These are phyloP conservation scores for Myxozyma neotropica DNA, from an alignment of 805 yeast genomes.

Conservation along the genomic window DNA sequence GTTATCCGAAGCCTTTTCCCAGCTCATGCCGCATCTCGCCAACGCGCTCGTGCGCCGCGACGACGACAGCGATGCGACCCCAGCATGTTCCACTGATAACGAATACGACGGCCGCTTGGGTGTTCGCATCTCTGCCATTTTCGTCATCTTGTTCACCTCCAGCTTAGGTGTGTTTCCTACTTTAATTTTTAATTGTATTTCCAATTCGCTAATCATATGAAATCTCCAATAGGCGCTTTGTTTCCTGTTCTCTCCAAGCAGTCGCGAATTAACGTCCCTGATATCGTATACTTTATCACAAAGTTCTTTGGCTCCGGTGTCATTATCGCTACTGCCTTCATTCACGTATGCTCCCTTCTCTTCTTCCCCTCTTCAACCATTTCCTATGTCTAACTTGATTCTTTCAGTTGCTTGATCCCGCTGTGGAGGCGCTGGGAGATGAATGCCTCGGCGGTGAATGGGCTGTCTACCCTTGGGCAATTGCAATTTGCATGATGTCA, in stretches of 20 bases:
- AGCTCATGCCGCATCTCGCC: constrained; percentile 5
- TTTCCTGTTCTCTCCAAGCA: constrained; percentile 48
- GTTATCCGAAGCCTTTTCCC: background rate
- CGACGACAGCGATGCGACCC: constrained; percentile 18
- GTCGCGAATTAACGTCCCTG: constrained; percentile 22
- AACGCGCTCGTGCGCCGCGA: constrained; percentile 11
- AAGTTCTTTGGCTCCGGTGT: constrained; percentile 65
- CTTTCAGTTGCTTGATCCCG: constrained; percentile 27
- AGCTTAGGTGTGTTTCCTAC: constrained; percentile 43
- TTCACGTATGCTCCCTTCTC: constrained; percentile 49
- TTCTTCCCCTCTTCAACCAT: constrained; percentile 43
- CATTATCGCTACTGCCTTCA: constrained; percentile 73
- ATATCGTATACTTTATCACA: constrained; percentile 29
- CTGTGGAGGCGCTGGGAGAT: constrained; percentile 27
- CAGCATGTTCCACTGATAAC: constrained; percentile 35
- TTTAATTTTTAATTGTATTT: background rate
- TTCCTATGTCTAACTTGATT: background rate
- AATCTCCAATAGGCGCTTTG: constrained; percentile 40
- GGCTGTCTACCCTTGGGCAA: constrained; percentile 60
- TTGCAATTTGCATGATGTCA: constrained; percentile 55
- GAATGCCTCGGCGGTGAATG: constrained; percentile 39
- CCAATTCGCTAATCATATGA: background rate
- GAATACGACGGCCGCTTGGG: constrained; percentile 51
- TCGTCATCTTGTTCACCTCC: constrained; percentile 59
- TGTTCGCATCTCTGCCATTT: constrained; percentile 58